Evolutionary conservation across 192 early-diverging fungal species (phyloP).

Genomic region (Dispira parvispora): DNA sequence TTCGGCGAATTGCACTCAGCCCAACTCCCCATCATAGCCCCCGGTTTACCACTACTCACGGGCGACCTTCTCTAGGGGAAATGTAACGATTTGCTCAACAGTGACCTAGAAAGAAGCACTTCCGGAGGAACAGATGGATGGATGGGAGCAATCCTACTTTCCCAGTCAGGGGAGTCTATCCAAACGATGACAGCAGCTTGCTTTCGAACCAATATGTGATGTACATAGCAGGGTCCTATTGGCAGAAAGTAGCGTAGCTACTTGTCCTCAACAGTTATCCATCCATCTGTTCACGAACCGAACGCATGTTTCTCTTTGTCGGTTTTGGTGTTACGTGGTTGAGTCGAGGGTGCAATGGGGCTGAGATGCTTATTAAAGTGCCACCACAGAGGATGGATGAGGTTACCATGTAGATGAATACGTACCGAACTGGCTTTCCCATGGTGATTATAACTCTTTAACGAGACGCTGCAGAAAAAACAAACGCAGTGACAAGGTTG

Average conservation of each 20-base stretch:
- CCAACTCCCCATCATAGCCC: background rate
- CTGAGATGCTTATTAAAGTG: too few relatives aligned
- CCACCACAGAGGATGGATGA: too few relatives aligned
- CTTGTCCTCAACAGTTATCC: background rate
- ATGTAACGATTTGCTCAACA: background rate
- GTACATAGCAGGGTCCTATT: background rate
- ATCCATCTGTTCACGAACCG: too few relatives aligned
- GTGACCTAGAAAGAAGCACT: background rate
- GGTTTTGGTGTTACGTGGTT: too few relatives aligned
- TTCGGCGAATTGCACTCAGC: background rate
- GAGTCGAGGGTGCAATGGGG: too few relatives aligned
- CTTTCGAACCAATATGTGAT: background rate
- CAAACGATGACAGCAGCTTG: background rate
- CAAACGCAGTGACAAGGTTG: too few relatives aligned
- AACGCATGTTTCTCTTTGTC: too few relatives aligned
- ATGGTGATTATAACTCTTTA: too few relatives aligned
- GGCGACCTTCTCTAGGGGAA: background rate
- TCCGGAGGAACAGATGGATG: background rate
- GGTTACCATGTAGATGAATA: too few relatives aligned
- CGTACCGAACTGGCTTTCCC: too few relatives aligned
- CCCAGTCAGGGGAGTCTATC: background rate
- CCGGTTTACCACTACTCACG: background rate
- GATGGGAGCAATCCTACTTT: background rate
- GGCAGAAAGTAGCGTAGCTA: background rate
- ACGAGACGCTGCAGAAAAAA: too few relatives aligned